Percentiles rank a stretch among this genome's conserved stretches.
Evolutionary conservation across 179 eudicot species (phyloP).

Genomic region (Pouteria campechiana): DNA sequence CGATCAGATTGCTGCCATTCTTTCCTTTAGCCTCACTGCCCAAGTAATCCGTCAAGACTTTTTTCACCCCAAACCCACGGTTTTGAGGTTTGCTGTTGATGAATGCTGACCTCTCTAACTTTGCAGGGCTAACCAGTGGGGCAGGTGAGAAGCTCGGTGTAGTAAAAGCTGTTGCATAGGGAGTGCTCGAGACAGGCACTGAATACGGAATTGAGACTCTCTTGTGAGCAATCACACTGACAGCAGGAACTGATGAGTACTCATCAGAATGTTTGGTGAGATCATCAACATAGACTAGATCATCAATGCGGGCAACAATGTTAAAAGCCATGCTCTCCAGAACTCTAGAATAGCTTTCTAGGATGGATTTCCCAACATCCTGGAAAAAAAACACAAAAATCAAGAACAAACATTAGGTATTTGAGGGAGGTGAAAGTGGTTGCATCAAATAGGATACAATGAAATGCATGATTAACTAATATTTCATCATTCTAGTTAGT

Average conservation of each 20-base stretch:
- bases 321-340: conserved; percentile 70
- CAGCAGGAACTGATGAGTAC: conserved; percentile 24
- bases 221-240: conserved; percentile 36
- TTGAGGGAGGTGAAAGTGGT: too few species aligned
- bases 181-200: conserved; percentile 21
- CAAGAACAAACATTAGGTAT: too few species aligned
- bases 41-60: conserved; percentile 41
- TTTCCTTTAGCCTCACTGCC: conserved; percentile 25
- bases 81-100: conserved; percentile 14
- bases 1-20: conserved; percentile 3
- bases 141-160: conserved; percentile 40
- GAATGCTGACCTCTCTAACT: conserved; percentile 18
- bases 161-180: conserved; percentile 34
- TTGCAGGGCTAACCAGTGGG: conserved; percentile 12
- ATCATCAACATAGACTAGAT: conserved; percentile 54
- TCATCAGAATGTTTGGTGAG: conserved; percentile 48
- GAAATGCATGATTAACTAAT: too few species aligned
- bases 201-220: conserved; percentile 20
- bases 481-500: too few species aligned
- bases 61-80: conserved; percentile 35
- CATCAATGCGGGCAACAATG: conserved; percentile 63
- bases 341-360: conserved; percentile 74
- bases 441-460: too few species aligned
- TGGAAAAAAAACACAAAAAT: too few species aligned
- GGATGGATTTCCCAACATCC: conserved; percentile 71